Evolutionary conservation across 441 rosid species (phyloP), one percentile per base, ranked within the genome.

Genomic region (Gossypium gossypioides): DNA sequence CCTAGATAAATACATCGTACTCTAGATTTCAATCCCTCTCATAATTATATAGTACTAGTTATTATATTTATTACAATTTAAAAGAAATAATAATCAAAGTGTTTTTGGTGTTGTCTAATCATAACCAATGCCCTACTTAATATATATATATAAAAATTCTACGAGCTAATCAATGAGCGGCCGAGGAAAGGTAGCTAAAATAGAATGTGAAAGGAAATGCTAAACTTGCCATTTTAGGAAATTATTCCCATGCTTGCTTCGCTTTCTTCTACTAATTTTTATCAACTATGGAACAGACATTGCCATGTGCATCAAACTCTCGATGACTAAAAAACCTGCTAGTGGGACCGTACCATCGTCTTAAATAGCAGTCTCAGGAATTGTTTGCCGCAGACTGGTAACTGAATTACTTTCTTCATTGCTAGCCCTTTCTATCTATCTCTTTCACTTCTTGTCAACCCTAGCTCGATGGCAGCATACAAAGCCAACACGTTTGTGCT

Each of bases 21-120:
- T 7, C 27, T 27, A 22, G 29, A 65, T 8, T 44, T 67, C 42
- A 10, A 61, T 29, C 67, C 68, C 6, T 55, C 58, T 3, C n/a
- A 3, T 0, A 21, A 2, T 21, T 21, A 55, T 21, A 21, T 6
- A 51, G 44, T 37, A 37, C 44, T 37, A 37, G 44, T 51, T 55
- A 55, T 55, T 55, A 21, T 8, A 55, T 55, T 21, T 37, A 21
- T 55, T 10, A 56, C 4, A 56, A 22, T 10, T 56, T 2, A 55
- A 58, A 58, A 25, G 37, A 58, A 3, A 80, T 65, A 29, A 68
- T 59, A 76, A 72, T 69, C 71, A 74, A 81, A 69, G 72, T 72
- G 71, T 62, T 62, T 4, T 76, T 74, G 79, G 83, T 78, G 87
- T 79, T 81, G 84, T 84, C 86, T 57, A 74, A 73, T 81, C 82